Evolutionary conservation across 768 basidiomycete genomes (phyloP), one percentile per base, ranked within the genome.

Genomic region (Tremella mesenterica): DNA sequence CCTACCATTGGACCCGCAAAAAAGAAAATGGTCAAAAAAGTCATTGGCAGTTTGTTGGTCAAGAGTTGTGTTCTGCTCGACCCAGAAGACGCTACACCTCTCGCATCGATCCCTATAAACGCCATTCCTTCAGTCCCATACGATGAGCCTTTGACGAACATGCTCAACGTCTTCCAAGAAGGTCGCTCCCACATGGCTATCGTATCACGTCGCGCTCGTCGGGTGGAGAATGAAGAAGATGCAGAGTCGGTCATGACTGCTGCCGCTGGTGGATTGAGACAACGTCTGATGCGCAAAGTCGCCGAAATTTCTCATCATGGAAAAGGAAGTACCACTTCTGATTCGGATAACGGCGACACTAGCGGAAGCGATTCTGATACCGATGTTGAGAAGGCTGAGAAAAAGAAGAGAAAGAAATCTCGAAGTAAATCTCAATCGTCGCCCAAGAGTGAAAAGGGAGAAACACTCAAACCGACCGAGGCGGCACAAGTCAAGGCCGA

Each of bases 131-230:
- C 85, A 49, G 86, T 92, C 2, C 86, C 88, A 1, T 84, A 83
- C 39, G 88, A 92, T 62, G 86, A 89, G 71, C 80, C 88, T 21
- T 76, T 93, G 0, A 79, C 91, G 13, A 83, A 85, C 23, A 86
- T 90, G 56, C 77, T 92, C 28, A 88, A 91, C 70, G 84, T 79
- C 56, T 92, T 92, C 71, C 88, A 91, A 70, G 88, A 89, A 65
- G 89, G 64, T 3, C 79, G 87, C 27, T 87, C 85, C 36, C 89
- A 93, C 69, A 91, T 93, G 81, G 89, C 89, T 20, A 85, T 92
- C 60, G 87, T 91, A 49, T 83, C 83, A 57, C 81, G 86, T 41
- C 81, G 85, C 60, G 57, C 59, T 14, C 44, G 52, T 10, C 47
- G 58, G 18, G 83, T 83, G 48, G 83, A 65, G 41, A 56, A 64